These are phyloP conservation scores for Phialophora macrospora DNA, from an alignment of 2,329 filamentous ascomycete species.

Conservation along the genomic window DNA sequence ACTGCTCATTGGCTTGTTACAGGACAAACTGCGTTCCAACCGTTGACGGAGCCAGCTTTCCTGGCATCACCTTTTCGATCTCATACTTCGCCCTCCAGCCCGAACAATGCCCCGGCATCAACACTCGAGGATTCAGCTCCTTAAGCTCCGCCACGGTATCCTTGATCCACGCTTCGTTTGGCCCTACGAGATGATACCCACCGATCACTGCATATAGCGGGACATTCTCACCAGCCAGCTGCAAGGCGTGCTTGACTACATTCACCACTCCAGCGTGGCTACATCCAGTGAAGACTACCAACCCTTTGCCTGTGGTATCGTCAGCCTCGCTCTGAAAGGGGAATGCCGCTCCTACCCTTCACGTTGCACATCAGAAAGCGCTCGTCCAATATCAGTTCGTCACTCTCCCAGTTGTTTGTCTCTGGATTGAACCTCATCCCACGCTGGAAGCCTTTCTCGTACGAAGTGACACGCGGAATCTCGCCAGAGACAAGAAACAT, in stretches of 20 bases:
- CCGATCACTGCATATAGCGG: constrained; percentile 59
- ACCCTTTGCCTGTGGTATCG: constrained; percentile 51
- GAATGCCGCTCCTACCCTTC: constrained; percentile 48
- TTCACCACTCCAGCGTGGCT: constrained; percentile 63
- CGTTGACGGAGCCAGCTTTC: constrained; percentile 56
- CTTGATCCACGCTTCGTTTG: constrained; percentile 50
- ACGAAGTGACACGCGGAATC: constrained; percentile 57
- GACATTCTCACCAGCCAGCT: constrained; percentile 45
- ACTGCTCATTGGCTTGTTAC: constrained; percentile 30
- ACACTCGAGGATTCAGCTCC: constrained; percentile 52
- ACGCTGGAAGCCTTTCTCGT: constrained; percentile 55
- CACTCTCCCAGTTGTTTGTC: constrained; percentile 53
- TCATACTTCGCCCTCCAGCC: constrained; percentile 61
- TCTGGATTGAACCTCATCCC: constrained; percentile 52
- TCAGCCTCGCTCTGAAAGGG: constrained; percentile 1
- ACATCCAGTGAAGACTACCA: constrained; percentile 62
- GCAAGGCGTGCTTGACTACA: constrained; percentile 53
- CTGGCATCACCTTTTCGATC: constrained; percentile 59
- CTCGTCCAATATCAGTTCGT: constrained; percentile 59
- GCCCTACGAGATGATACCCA: constrained; percentile 60
- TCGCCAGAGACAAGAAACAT: constrained; percentile 61
- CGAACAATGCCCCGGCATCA: constrained; percentile 62
- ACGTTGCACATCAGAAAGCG: constrained; percentile 60
- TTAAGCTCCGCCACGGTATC: constrained; percentile 57
- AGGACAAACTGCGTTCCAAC: constrained; percentile 54